Percentiles rank a stretch among this genome's conserved stretches.
Conservation (phyloP, 2,329 filamentous ascomycete genomes). For the Trichoderma cornu-damae region DNA sequence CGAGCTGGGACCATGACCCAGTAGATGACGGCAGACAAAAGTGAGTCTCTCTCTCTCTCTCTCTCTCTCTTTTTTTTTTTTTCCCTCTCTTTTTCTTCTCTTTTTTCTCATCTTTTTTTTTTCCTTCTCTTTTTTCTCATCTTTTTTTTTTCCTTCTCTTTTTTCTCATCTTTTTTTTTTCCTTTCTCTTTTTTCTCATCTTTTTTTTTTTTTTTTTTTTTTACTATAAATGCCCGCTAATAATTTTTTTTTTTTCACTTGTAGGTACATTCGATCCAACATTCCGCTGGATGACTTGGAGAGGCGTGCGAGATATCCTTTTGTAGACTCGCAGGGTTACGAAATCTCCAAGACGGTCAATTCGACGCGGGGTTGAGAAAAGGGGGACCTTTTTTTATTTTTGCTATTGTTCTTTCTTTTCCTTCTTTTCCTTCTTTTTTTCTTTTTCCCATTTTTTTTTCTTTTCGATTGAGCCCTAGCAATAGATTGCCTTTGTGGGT, state of each 20-base stretch:
- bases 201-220: not conserved
- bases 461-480: too few species aligned
- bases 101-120: not conserved
- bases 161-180: not conserved
- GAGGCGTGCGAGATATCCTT: slow-evolving; percentile 66
- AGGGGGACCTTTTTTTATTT: not conserved
- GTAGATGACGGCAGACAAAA: slow-evolving; percentile 62
- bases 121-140: slow-evolving; percentile 23
- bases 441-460: not conserved
- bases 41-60: slow-evolving; percentile 37
- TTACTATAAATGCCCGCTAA: slow-evolving; percentile 27
- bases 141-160: slow-evolving; percentile 11
- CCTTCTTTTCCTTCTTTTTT: too few species aligned
- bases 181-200: not conserved
- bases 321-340: slow-evolving; percentile 52
- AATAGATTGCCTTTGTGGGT: too few species aligned
- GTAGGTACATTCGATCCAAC: slow-evolving; percentile 78
- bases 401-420: not conserved
- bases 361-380: slow-evolving; percentile 28
- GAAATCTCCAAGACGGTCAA: slow-evolving; percentile 41
- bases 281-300: slow-evolving; percentile 77
- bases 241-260: slow-evolving; percentile 30
- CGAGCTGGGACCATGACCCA: slow-evolving; percentile 82
- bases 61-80: not conserved
- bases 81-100: not conserved